Base-by-base conservation (phyloP, 148 eudicot species). In the Silene uniflora region DNA sequence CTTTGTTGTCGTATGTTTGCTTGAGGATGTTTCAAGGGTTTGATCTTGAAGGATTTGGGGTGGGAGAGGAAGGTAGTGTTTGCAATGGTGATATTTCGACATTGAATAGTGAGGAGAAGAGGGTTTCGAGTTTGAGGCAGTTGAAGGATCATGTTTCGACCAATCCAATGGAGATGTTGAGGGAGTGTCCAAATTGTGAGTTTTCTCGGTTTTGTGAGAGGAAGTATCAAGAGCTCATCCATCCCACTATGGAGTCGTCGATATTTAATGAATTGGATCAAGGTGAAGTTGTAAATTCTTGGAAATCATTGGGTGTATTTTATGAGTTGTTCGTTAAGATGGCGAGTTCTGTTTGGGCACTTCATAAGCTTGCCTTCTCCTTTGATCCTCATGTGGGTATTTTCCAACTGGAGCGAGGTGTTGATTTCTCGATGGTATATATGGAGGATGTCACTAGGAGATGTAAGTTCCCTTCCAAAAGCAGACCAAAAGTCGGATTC, bases 271-370 rank as follows among this genome's bases (percentile, higher is more conserved):
- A 85, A 72, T 82, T 90, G 73, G 90, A 89, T 63, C 62, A 68
- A 73, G 84, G 88, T 69, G 91, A 88, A 47, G 88, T 35, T 39
- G 67, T 94, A 63, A 88, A 76, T 68, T 91, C 96, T 0, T 91
- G 98, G 98, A 91, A 83, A 68, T 91, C 98, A 3, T 67, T 90
- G 83, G 81, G 86, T 52, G 88, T 79, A 3, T 91, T 94, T 68
- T 91, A 94, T 46, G 97, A 90, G 78, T 80, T 84, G 59, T 94
- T 89, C 70, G 89, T 94, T 22, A 90, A 86, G 75, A 91, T 91
- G 97, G 85, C 96, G 0, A 91, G 97, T 87, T 86, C 98, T 1
- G 72, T 94, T 29, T 94, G 98, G 98, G 82, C 91, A 75, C 90
- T 94, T 65, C 96, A 94, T 73, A 89, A 90, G 81, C 82, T 94